These are phyloP conservation scores for Entoloma clypeatum DNA, from an alignment of 1,284 basidiomycete genomes.

Conservation along the genomic window DNA sequence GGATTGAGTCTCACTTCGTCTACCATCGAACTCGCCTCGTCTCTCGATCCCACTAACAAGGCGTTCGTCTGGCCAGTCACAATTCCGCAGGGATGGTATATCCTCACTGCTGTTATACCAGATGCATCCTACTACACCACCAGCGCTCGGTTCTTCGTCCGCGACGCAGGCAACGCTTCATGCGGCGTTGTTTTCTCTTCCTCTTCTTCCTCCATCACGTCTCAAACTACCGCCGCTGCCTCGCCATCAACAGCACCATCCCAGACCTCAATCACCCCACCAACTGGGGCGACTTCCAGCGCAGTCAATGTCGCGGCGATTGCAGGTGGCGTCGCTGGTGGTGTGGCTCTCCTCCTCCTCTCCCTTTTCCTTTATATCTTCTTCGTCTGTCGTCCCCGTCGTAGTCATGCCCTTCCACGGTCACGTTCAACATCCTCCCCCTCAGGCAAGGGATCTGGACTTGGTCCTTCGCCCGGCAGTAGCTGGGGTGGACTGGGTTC, in stretches of 20 bases:
- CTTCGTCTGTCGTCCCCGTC: slow-evolving; percentile 18
- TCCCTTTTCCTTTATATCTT: slow-evolving; percentile 32
- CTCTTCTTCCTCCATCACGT: slow-evolving; percentile 14
- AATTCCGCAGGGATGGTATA: slow-evolving; percentile 43
- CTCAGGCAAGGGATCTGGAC: slow-evolving; percentile 5
- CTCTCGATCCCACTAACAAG: slow-evolving; percentile 8
- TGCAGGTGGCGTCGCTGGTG: slow-evolving; percentile 40
- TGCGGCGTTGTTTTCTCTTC: slow-evolving; percentile 28
- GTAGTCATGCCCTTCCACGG: slow-evolving; percentile 2
- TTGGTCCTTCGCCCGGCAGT: slow-evolving; percentile 17
- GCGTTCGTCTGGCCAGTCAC: slow-evolving; percentile 36
- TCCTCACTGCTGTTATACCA: slow-evolving; percentile 24
- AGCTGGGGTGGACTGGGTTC: slow-evolving; percentile 36
- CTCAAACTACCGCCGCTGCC: slow-evolving; percentile 13
- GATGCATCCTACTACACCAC: slow-evolving; percentile 5
- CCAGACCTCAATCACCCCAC: slow-evolving; percentile 17
- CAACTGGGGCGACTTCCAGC: slow-evolving; percentile 15
- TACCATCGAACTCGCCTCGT: slow-evolving; percentile 4
- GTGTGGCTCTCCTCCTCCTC: slow-evolving; percentile 27
- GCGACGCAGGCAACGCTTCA: slow-evolving; percentile 33
- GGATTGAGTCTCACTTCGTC: slow-evolving; percentile 3
- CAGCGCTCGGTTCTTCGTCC: slow-evolving; percentile 38
- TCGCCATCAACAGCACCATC: slow-evolving; percentile 20
- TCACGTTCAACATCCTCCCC: slow-evolving; percentile 2
- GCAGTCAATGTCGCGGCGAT: slow-evolving; percentile 36